Conservation (phyloP, 1,284 basidiomycete species). For the Apiotrichum gracile region DNA sequence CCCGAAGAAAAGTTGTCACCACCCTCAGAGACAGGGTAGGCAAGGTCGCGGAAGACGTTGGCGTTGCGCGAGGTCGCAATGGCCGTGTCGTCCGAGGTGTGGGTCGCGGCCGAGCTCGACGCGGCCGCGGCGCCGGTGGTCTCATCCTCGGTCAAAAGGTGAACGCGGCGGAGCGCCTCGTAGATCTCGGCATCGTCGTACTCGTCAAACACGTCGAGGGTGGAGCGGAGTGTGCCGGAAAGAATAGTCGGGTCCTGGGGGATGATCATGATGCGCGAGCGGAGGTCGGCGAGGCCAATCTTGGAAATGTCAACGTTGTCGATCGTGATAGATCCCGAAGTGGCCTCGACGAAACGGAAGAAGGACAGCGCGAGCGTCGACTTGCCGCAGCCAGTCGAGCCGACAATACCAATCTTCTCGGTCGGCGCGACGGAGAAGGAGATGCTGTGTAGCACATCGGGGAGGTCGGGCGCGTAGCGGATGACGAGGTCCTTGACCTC, state of each 20-base stretch:
- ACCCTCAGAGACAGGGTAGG: slow-evolving; percentile 59
- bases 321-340: slow-evolving; percentile 71
- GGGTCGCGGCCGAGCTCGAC: slow-evolving; percentile 47
- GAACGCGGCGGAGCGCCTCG: slow-evolving; percentile 79
- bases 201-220: slow-evolving; percentile 85
- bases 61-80: slow-evolving; percentile 60
- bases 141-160: slow-evolving; percentile 56
- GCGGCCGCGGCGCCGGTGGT: slow-evolving; percentile 46
- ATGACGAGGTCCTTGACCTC: slow-evolving; percentile 75
- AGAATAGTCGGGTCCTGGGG: slow-evolving; percentile 91
- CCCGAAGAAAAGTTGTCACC: slow-evolving; percentile 93
- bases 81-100: slow-evolving; percentile 20
- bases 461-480: slow-evolving; percentile 72
- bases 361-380: slow-evolving; percentile 85
- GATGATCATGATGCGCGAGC: slow-evolving; percentile 76
- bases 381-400: slow-evolving; percentile 69
- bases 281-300: slow-evolving; percentile 81
- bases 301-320: slow-evolving; percentile 78
- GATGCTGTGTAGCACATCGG: slow-evolving; percentile 75
- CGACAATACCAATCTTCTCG: slow-evolving; percentile 72
- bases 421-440: slow-evolving; percentile 70
- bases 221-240: slow-evolving; percentile 76
- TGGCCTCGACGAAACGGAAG: slow-evolving; percentile 91
- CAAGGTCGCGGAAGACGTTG: slow-evolving; percentile 81
- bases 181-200: slow-evolving; percentile 81